Evolutionary conservation across 2,329 filamentous ascomycete species (phyloP).

Genomic region (Beauveria medogensis): DNA sequence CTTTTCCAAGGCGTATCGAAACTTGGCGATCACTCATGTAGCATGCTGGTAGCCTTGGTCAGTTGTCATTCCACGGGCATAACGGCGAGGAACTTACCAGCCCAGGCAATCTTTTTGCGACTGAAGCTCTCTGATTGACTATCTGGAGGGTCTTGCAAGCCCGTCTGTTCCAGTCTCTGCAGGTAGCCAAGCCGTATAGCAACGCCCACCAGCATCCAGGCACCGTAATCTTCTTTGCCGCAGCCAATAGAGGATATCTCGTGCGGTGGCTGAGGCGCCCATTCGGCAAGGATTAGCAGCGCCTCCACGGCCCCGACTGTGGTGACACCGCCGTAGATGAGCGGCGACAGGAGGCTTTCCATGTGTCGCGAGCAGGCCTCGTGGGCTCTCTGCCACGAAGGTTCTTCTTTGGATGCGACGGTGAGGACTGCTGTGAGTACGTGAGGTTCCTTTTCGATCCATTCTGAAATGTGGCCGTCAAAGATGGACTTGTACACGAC

Average conservation of each 20-base stretch:
- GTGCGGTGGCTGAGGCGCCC: conserved; percentile 59
- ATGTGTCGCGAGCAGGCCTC: conserved; percentile 61
- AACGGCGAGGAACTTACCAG: conserved; percentile 29
- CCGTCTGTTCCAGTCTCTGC: conserved; percentile 60
- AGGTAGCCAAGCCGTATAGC: conserved; percentile 64
- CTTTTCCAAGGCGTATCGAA: conserved; percentile 62
- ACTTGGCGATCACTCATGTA: conserved; percentile 62
- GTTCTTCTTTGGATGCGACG: conserved; percentile 63
- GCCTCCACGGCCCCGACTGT: conserved; percentile 66
- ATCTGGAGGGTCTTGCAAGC: conserved; percentile 52
- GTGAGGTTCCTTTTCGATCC: conserved; percentile 55
- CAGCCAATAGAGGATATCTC: conserved; percentile 56
- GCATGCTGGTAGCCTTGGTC: conserved; percentile 32
- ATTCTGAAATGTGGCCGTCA: conserved; percentile 42
- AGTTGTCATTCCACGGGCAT: not conserved
- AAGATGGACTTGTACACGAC: conserved; percentile 55
- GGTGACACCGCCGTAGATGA: conserved; percentile 58
- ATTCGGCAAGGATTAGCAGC: conserved; percentile 61
- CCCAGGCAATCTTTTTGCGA: conserved; percentile 61
- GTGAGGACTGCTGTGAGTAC: conserved; percentile 62
- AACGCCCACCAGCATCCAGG: conserved; percentile 70
- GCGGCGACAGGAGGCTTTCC: conserved; percentile 58
- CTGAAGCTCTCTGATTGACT: conserved; percentile 52
- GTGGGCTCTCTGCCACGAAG: conserved; percentile 54
- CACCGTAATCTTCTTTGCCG: conserved; percentile 65